Evolutionary conservation across 169 alveolate species (phyloP).

Genomic region (Cryptosporidium meleagridis): DNA sequence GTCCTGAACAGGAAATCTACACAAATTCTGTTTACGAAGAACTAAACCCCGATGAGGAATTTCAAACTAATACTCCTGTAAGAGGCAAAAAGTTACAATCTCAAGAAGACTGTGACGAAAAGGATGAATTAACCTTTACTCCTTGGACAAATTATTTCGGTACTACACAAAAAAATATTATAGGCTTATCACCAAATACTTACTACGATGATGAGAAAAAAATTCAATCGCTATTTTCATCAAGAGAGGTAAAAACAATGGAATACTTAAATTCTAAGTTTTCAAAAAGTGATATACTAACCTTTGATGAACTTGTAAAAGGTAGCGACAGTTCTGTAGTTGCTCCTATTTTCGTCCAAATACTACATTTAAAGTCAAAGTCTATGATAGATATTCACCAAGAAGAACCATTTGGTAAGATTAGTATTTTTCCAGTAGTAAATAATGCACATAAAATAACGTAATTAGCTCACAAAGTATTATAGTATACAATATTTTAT

Average conservation of each 20-base stretch:
- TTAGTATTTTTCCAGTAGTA: conserved; percentile 12
- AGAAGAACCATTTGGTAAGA: conserved; percentile 48
- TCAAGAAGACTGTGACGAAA: conserved; percentile 9
- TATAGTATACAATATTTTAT: not conserved
- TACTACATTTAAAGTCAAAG: conserved; percentile 55
- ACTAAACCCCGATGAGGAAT: not conserved
- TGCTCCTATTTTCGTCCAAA: conserved; percentile 71
- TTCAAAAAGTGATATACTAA: not conserved
- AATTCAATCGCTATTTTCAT: conserved; percentile 31
- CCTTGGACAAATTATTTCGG: conserved; percentile 66
- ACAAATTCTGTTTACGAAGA: conserved; percentile 1
- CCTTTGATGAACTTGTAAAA: conserved; percentile 22
- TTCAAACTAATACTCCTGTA: conserved; percentile 25
- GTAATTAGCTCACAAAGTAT: not conserved
- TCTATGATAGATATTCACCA: conserved; percentile 54
- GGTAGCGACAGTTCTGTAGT: conserved; percentile 22
- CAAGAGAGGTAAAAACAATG: conserved; percentile 67
- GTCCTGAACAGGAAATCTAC: not conserved
- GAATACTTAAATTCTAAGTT: conserved; percentile 40
- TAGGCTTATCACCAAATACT: not conserved
- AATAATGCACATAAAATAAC: not conserved
- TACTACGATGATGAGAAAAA: conserved; percentile 6
- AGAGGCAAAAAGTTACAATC: not conserved
- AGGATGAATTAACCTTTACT: conserved; percentile 39
- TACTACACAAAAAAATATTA: conserved; percentile 6